Percentiles rank a stretch among this genome's conserved stretches.
These are phyloP conservation scores for Davidsoniella virescens DNA, from an alignment of 2,329 filamentous ascomycete species.

Conservation along the genomic window DNA sequence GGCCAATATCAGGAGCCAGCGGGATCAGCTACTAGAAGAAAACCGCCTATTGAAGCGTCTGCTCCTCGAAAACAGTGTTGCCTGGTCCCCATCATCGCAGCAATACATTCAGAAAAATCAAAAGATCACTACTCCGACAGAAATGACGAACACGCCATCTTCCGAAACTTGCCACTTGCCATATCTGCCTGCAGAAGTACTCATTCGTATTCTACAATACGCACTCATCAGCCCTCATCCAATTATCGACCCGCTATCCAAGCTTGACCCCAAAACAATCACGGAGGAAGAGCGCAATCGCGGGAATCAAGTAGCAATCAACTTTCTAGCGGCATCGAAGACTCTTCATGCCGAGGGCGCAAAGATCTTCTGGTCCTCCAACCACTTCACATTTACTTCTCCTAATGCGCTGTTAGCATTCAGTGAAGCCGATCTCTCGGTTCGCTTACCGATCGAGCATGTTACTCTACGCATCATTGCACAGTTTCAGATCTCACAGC, in stretches of 20 bases:
- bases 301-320: conserved; percentile 34
- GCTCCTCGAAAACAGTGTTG: conserved; percentile 34
- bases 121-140: too few relatives aligned
- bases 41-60: conserved; percentile 34
- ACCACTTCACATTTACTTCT: conserved; percentile 39
- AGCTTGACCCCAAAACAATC: conserved; percentile 26
- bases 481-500: conserved; percentile 32
- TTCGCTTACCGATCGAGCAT: conserved; percentile 28
- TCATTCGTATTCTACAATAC: conserved; percentile 34
- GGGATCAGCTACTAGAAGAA: conserved; percentile 26
- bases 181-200: conserved; percentile 34
- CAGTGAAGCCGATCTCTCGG: conserved; percentile 26
- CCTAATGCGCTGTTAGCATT: conserved; percentile 33
- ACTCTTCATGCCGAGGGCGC: conserved; percentile 33
- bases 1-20: background rate
- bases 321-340: conserved; percentile 35
- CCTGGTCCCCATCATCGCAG: conserved; percentile 27
- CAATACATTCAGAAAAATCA: conserved; percentile 14
- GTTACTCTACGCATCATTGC: conserved; percentile 38
- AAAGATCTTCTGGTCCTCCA: conserved; percentile 33
- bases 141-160: background rate
- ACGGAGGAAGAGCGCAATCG: conserved; percentile 27
- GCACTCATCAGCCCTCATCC: conserved; percentile 31
- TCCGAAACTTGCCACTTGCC: conserved; percentile 17
- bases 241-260: conserved; percentile 38